Evolutionary conservation across 208 protist genomes (phyloP), one percentile per base, ranked within the genome.

Genomic region (Trypanosoma melophagium): DNA sequence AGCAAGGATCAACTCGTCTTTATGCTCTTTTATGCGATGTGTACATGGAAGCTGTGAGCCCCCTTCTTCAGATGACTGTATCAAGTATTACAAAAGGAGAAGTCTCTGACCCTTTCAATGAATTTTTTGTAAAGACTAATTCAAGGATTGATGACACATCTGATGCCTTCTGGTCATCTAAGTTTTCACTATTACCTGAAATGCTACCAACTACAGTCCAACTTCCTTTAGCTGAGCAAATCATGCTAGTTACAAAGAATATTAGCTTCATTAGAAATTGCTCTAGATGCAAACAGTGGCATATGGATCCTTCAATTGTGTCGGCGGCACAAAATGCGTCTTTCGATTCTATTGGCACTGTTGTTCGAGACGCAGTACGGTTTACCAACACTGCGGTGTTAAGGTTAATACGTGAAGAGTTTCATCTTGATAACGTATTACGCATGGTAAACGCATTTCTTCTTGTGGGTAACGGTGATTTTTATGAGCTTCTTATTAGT

Each of bases 141-240:
- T 59, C 70, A 14, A 10, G 41, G 25, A 69, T 86, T 51, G 84
- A 84, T 12, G 78, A 84, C 55, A 73, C 61, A 4, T 73, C 83
- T 25, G 83, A 89, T 25, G 53, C 66, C 21, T 86, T 84, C 47
- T 89, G 83, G 80, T 69, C 76, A 1, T 59, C 65, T 35, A 80
- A 79, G 56, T 89, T 79, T 76, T 49, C 64, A 14, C 78, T 89
- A 49, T 64, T 74, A 12, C 71, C 75, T 28, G 60, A 74, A 19
- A 89, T 89, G 83, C 69, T 89, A n/a, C 83, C 83, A 42, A 81
- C 74, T 22, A 89, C 83, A 5, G 69, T 89, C 21, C 41, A 70
- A 14, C 54, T 53, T 12, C 51, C 24, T 28, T 67, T 86, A 4
- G 83, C 83, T 13, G 77, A 89, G 51, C 72, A 81, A 49, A 79